Conservation (phyloP, 768 basidiomycete species). For the Phanerodontia chrysosporium region DNA sequence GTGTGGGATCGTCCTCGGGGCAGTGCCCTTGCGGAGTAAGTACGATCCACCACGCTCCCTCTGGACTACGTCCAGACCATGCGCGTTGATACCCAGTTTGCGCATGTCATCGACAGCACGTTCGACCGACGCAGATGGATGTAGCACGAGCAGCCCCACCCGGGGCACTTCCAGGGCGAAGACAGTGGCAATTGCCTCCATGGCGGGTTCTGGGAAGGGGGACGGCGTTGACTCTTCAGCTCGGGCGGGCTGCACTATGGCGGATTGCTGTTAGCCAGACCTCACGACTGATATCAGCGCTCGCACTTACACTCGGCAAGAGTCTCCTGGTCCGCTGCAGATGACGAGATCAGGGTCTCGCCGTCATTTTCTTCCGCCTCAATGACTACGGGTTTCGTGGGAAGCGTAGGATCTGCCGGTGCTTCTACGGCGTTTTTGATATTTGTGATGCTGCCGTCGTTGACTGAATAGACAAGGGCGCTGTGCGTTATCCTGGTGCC, state of each 20-base stretch:
- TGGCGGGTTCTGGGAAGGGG: constrained; percentile 47
- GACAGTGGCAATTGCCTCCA: constrained; percentile 67
- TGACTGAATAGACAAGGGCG: constrained; percentile 47
- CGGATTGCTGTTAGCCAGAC: neutral
- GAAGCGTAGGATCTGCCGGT: neutral
- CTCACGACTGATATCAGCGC: neutral
- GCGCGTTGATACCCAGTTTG: constrained; percentile 63
- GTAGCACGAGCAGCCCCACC: constrained; percentile 63
- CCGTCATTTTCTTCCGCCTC: neutral
- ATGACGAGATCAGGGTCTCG: neutral
- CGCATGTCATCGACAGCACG: constrained; percentile 63
- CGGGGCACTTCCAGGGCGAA: constrained; percentile 74
- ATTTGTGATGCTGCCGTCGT: constrained; percentile 47
- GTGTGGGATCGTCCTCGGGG: constrained; percentile 46
- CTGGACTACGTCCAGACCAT: constrained; percentile 49
- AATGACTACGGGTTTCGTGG: neutral
- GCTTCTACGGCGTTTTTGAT: constrained; percentile 39
- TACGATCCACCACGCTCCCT: constrained; percentile 40
- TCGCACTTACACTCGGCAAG: neutral
- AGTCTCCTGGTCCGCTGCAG: neutral
- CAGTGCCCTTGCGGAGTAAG: constrained; percentile 33
- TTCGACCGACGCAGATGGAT: constrained; percentile 54
- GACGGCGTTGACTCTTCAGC: constrained; percentile 39
- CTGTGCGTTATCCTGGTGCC: constrained; percentile 20
- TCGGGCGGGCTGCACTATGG: constrained; percentile 37